A percentile compares a stretch with the other conserved stretches of the same genome.
phyloP scores from a whole-genome alignment of 2,329 filamentous ascomycete species.

The Ophiostoma ulmi region DNA sequence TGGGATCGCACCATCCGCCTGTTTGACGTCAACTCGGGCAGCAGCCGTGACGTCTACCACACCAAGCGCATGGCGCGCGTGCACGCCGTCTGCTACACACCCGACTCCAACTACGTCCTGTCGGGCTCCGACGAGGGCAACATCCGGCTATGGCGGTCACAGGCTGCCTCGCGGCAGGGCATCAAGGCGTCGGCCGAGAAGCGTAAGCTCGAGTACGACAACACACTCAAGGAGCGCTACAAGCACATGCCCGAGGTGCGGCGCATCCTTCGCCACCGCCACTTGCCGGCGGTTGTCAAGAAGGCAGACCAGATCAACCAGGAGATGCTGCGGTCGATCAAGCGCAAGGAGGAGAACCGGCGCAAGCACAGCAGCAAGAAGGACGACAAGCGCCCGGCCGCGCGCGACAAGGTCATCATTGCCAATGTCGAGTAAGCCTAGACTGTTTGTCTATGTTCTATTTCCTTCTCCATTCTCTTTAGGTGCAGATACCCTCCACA shows the following conservation, averaged over 20 bases:
- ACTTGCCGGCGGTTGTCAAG: slow-evolving; percentile 88
- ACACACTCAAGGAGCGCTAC: slow-evolving; percentile 75
- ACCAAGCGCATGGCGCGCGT: slow-evolving; percentile 97
- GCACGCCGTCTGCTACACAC: slow-evolving; percentile 50
- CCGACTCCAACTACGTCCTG: slow-evolving; percentile 83
- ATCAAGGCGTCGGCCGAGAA: slow-evolving; percentile 81
- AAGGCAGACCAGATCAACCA: slow-evolving; percentile 93
- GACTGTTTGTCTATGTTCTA: neutral
- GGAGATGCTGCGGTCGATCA: slow-evolving; percentile 81
- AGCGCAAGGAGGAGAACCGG: slow-evolving; percentile 90
- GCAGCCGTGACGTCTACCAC: slow-evolving; percentile 90
- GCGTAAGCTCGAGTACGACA: slow-evolving; percentile 86
- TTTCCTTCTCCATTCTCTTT: neutral
- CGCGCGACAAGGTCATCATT: slow-evolving; percentile 87
- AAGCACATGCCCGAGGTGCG: slow-evolving; percentile 94
- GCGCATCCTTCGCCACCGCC: slow-evolving; percentile 83
- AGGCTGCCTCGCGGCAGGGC: slow-evolving; percentile 76
- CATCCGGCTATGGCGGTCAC: slow-evolving; percentile 75
- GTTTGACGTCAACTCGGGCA: slow-evolving; percentile 74
- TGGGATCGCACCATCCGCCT: slow-evolving; percentile 85
- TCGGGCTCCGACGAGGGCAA: slow-evolving; percentile 94
- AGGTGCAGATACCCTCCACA: slow-evolving; percentile 6
- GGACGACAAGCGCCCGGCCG: slow-evolving; percentile 50
- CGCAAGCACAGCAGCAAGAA: slow-evolving; percentile 85
- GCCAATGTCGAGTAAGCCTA: slow-evolving; percentile 50